These are phyloP conservation scores for Tylopilus cervinicoccineus DNA, from an alignment of 768 basidiomycete species.

Conservation along the genomic window DNA sequence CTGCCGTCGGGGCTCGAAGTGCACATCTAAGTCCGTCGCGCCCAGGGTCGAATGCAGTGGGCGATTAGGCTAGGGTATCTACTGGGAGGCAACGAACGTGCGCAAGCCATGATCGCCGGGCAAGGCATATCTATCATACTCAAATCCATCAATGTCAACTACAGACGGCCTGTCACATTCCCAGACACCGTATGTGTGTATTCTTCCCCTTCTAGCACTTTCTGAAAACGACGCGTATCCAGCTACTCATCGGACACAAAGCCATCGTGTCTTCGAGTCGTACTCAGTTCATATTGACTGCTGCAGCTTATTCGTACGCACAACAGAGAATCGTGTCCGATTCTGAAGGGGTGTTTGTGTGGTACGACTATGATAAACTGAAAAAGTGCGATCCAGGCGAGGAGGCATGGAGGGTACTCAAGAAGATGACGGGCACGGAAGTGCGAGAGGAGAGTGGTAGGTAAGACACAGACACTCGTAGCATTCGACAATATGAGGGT, in stretches of 20 bases:
- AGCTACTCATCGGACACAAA: slow-evolving; percentile 66
- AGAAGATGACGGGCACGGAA: slow-evolving; percentile 17
- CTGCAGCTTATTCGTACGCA: slow-evolving; percentile 59
- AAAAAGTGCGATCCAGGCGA: slow-evolving; percentile 62
- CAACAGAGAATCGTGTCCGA: slow-evolving; percentile 63
- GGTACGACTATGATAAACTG: slow-evolving; percentile 73
- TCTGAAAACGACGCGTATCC: not conserved
- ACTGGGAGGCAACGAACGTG: slow-evolving; percentile 55
- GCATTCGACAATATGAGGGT: too few relatives aligned
- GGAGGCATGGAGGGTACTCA: slow-evolving; percentile 36
- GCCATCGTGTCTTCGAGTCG: slow-evolving; percentile 36
- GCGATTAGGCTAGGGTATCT: slow-evolving; percentile 52
- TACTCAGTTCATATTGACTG: slow-evolving; percentile 48
- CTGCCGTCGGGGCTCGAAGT: not conserved
- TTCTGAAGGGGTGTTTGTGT: slow-evolving; percentile 62
- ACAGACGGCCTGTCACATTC: slow-evolving; percentile 66
- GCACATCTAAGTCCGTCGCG: not conserved
- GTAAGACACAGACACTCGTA: too few relatives aligned
- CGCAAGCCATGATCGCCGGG: slow-evolving; percentile 55
- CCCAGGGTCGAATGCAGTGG: slow-evolving; percentile 68
- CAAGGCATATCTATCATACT: slow-evolving; percentile 70
- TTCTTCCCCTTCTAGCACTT: not conserved
- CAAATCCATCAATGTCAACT: slow-evolving; percentile 65
- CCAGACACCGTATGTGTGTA: slow-evolving; percentile 62
- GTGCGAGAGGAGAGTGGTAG: slow-evolving; percentile 10